A percentile compares a stretch with the other conserved stretches of the same genome.
Evolutionary conservation across 78 protist genomes (phyloP).

Genomic region (Dictyostelium firmibasis): DNA sequence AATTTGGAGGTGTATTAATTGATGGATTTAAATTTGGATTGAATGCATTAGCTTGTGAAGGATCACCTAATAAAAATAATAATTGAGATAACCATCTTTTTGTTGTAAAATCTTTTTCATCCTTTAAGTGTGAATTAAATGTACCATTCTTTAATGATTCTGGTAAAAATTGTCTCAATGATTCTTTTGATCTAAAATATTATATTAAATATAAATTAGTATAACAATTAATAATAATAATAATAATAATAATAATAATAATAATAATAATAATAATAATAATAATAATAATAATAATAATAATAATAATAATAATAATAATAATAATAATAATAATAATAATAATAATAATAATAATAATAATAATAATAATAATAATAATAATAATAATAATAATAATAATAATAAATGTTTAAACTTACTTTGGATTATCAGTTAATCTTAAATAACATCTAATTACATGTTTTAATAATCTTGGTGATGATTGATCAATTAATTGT

Average conservation of each 20-base stretch:
- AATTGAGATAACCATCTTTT: conserved; percentile 80
- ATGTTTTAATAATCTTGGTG: conserved; percentile 95
- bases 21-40: conserved; percentile 60
- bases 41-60: conserved; percentile 48
- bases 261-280: neutral
- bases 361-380: neutral
- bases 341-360: neutral
- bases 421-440: conserved; percentile 93
- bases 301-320: neutral
- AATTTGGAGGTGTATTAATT: conserved; percentile 55
- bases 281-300: neutral
- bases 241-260: neutral
- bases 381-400: neutral
- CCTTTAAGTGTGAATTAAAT: conserved; percentile 72
- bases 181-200: conserved; percentile 71
- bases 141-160: conserved; percentile 70
- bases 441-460: conserved; percentile 98
- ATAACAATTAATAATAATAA: neutral
- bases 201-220: too few species aligned
- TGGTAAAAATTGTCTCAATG: conserved; percentile 63
- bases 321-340: neutral
- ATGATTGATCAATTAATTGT: conserved; percentile 82
- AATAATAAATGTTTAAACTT: neutral
- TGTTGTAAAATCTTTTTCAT: conserved; percentile 75
- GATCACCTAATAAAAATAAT: conserved; percentile 42